Evolutionary conservation across 768 basidiomycete genomes (phyloP), one percentile per base, ranked within the genome.

Genomic region (Guyanaporus albipodus): DNA sequence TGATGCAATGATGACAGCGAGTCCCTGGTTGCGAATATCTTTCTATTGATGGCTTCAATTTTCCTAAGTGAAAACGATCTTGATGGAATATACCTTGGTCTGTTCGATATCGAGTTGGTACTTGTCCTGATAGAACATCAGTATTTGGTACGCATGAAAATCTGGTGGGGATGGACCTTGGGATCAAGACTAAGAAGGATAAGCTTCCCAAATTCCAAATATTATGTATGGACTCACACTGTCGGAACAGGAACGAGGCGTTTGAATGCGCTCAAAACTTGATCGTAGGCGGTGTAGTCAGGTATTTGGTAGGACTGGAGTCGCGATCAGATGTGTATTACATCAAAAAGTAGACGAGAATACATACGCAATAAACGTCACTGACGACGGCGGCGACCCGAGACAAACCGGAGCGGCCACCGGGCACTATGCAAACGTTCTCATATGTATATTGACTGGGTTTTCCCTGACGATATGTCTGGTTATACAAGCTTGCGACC

Each of bases 381-480:
- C 89, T 84, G 47, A 97, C 79, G 40, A 97, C 93, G 14, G 94
- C 89, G 12, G 93, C 92, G 19, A 97, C 78, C 49, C 94, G 83
- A 23, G 90, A 88, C 52, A 97, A 75, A 10, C 93, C 93, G 3
- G 93, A 76, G 44, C 91, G 83, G 14, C 94, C 94, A 35, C 94
- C 94, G 11, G 94, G 94, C 1, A 96, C 93, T 56, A 97, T 95
- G 59, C 89, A 92, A 11, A 91, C 85, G 59, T 97, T 97, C 68
- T 94, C 91, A 54, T 74, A 87, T 1, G 91, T 93, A 64, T 96
- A 97, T 55, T 94, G 76, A 54, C 87, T 91, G 8, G 66, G 49
- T 68, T 87, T 94, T 38, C 80, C 88, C 55, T 86, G 67, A 27
- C 94, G 80, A 64, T 95, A 95, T 2, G 85, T 87, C 40, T 77